These are phyloP conservation scores for Acanthamoeba healyi DNA, from an alignment of 208 protist genomes.

Conservation along the genomic window DNA sequence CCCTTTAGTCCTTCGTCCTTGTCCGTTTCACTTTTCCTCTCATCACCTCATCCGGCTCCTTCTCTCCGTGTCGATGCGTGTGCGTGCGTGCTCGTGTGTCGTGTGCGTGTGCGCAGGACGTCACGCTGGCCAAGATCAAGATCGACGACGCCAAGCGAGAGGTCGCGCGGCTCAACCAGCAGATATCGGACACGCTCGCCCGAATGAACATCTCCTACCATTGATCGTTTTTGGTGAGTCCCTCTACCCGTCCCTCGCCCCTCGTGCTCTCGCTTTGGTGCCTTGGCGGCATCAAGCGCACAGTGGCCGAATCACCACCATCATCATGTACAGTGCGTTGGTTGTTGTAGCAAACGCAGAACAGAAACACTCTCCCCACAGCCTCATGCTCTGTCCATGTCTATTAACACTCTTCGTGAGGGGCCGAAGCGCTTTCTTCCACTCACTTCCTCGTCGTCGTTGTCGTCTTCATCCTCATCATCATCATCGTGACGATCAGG, in stretches of 20 bases:
- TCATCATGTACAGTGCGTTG: neutral
- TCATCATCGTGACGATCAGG: neutral
- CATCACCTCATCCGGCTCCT: too few relatives aligned
- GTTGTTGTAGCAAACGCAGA: neutral
- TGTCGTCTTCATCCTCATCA: neutral
- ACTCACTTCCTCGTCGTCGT: neutral
- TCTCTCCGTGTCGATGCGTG: neutral
- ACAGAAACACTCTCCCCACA: too few relatives aligned
- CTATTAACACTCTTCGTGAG: too few relatives aligned
- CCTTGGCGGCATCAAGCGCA: too few relatives aligned
- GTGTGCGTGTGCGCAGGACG: neutral
- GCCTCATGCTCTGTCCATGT: too few relatives aligned
- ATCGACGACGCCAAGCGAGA: slow-evolving; percentile 27
- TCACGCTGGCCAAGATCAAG: slow-evolving; percentile 38
- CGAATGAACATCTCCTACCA: slow-evolving; percentile 49
- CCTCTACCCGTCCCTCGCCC: neutral
- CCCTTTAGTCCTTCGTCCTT: neutral
- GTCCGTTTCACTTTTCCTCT: neutral
- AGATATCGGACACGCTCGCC: slow-evolving; percentile 10
- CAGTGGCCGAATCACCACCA: too few relatives aligned
- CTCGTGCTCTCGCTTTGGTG: too few relatives aligned
- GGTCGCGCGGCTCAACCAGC: slow-evolving; percentile 38
- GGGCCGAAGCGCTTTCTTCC: slow-evolving; percentile 8
- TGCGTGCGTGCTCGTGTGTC: neutral
- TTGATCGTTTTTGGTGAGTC: neutral